Percentiles rank a stretch among this genome's conserved stretches.
Conservation (phyloP, 164 flowering plant genomes). For the Vitis riparia region DNA sequence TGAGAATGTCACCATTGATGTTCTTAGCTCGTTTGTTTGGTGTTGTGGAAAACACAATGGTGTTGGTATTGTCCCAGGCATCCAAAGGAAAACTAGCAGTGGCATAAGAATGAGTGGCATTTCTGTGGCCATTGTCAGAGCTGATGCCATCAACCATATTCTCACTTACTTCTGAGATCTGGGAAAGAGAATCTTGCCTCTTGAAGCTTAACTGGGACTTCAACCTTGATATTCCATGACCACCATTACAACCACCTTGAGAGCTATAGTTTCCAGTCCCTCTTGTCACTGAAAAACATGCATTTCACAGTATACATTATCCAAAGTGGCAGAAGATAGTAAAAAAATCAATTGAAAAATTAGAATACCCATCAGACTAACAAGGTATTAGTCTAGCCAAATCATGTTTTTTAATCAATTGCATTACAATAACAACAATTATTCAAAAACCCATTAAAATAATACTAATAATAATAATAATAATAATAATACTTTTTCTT, state of each 20-base stretch:
- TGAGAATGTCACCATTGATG: slow-evolving; percentile 32
- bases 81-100: slow-evolving; percentile 43
- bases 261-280: slow-evolving; percentile 39
- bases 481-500: too few relatives aligned
- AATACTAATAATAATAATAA: too few relatives aligned
- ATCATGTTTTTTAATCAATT: too few relatives aligned
- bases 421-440: too few relatives aligned
- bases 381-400: too few relatives aligned
- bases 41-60: slow-evolving; percentile 55
- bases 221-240: slow-evolving; percentile 47
- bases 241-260: slow-evolving; percentile 31
- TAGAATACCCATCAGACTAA: too few relatives aligned
- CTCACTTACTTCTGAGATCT: slow-evolving; percentile 62
- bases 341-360: too few relatives aligned
- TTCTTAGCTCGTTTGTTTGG: slow-evolving; percentile 44
- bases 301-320: not conserved
- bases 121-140: slow-evolving; percentile 33
- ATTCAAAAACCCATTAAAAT: too few relatives aligned
- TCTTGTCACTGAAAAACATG: slow-evolving; percentile 54
- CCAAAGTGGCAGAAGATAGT: not conserved
- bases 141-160: slow-evolving; percentile 32
- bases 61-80: slow-evolving; percentile 59
- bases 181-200: slow-evolving; percentile 72
- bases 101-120: slow-evolving; percentile 36
- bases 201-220: slow-evolving; percentile 77